Conservation (phyloP, 163 green algal genomes). For the Volvox carteri region DNA sequence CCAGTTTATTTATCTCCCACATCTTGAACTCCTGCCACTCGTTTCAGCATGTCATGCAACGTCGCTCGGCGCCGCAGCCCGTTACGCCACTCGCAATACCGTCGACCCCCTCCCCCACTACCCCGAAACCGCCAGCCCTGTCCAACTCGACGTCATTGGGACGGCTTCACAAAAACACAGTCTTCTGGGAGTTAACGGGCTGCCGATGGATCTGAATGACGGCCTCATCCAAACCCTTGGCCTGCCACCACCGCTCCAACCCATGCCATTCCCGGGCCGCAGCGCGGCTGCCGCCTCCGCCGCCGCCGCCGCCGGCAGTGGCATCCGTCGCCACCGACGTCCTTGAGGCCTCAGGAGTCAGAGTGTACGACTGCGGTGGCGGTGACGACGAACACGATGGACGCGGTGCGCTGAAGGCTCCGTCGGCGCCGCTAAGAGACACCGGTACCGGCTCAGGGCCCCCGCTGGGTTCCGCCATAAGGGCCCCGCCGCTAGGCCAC, state of each 20-base stretch:
- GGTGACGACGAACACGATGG: neutral
- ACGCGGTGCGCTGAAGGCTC: neutral
- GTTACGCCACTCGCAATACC: too few relatives aligned
- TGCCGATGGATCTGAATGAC: slow-evolving; percentile 19
- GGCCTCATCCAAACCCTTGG: slow-evolving; percentile 40
- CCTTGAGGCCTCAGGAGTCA: neutral
- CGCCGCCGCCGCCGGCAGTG: neutral
- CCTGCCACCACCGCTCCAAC: slow-evolving; percentile 47
- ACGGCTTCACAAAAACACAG: slow-evolving; percentile 9
- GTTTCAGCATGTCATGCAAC: too few relatives aligned
- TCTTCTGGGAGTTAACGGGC: neutral
- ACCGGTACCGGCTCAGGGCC: slow-evolving; percentile 5
- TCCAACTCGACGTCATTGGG: too few relatives aligned
- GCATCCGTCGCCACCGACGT: neutral
- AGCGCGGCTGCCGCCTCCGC: slow-evolving; percentile 1
- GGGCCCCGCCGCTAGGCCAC: too few relatives aligned
- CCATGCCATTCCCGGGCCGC: slow-evolving; percentile 11
- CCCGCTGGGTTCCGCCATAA: neutral
- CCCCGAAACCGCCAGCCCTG: too few relatives aligned
- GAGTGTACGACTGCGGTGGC: neutral
- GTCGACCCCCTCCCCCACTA: too few relatives aligned
- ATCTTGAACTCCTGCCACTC: too few relatives aligned
- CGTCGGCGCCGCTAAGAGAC: neutral
- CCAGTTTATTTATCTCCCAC: too few relatives aligned
- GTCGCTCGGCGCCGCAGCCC: too few relatives aligned